Evolutionary conservation across 2,329 filamentous ascomycete genomes (phyloP), one percentile per base, ranked within the genome.

Genomic region (Penicillium paneum): DNA sequence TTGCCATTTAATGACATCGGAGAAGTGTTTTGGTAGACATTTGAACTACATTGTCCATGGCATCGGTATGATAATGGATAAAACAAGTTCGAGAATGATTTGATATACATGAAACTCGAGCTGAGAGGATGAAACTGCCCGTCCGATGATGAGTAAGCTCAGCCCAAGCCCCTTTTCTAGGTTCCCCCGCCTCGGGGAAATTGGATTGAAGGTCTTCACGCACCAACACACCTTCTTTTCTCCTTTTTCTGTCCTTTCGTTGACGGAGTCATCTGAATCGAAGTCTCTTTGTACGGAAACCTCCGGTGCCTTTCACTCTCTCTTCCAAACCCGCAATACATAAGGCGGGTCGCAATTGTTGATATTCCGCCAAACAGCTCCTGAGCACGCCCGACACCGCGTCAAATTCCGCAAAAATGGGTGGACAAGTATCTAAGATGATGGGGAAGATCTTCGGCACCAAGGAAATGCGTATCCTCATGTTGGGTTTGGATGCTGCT

Each of bases 381-480:
- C 48, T 52, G 52, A 51, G 29, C 35, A 26, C 45, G n/a, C 21
- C 28, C 38, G 35, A 56, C 32, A 47, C 38, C 49, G 42, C 48
- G 54, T 44, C 49, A 50, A 54, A 38, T 34, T 15, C 51, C 55
- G 60, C 63, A 67, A 88, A 74, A 65, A 97, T 97, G 93, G 93
- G 93, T 79, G 89, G 88, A 71, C 88, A 90, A 78, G 83, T 97
- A 75, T 96, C 91, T 69, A 96, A 96, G 81, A 87, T 97, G 79
- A 92, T 97, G 87, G 90, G 90, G 78, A 96, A 95, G 86, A 90
- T 97, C 81, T 97, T 96, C 81, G 93, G 93, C 78, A 96, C 93
- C 65, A 96, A 96, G 83, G 93, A 97, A 81, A 97, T 97, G 91
- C 89, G 93, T 71, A 87, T 99, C 74, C 81, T 97, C 73, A 99